These are phyloP conservation scores for Penicillium pancosmium DNA, from an alignment of 495 filamentous ascomycete species.

Conservation along the genomic window DNA sequence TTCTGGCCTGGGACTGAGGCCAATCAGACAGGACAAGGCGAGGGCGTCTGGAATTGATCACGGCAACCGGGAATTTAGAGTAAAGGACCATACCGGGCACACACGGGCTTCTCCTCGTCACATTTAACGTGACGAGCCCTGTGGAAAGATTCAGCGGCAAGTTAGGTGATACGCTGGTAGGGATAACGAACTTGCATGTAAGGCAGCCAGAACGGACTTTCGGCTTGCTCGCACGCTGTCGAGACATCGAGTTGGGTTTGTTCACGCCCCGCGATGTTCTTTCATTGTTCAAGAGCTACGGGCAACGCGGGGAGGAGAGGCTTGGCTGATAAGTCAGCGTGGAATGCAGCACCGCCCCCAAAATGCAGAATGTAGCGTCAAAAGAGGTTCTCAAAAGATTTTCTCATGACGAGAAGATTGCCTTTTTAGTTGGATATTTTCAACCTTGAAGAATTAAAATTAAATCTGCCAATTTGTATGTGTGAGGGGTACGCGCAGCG, in stretches of 20 bases:
- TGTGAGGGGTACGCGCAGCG: no score
- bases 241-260: no score
- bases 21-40: background rate
- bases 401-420: no score
- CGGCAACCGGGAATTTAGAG: background rate
- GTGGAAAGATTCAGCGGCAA: background rate
- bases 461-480: no score
- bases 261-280: no score
- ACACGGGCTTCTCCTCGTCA: slow-evolving; percentile 34
- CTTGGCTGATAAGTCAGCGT: background rate
- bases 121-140: slow-evolving; percentile 35
- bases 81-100: slow-evolving; percentile 17
- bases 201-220: slow-evolving; percentile 36
- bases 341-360: background rate
- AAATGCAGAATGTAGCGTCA: background rate
- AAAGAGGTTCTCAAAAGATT: no score
- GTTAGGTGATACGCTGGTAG: background rate
- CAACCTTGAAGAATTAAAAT: no score
- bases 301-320: background rate
- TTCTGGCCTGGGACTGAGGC: background rate
- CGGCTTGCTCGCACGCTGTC: slow-evolving; percentile 29
- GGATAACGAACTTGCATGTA: slow-evolving; percentile 37
- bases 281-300: background rate
- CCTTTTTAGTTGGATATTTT: no score
- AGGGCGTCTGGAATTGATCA: background rate